Evolutionary conservation across 2,329 filamentous ascomycete genomes (phyloP), one percentile per base, ranked within the genome.

Genomic region (Colletotrichum magnum): DNA sequence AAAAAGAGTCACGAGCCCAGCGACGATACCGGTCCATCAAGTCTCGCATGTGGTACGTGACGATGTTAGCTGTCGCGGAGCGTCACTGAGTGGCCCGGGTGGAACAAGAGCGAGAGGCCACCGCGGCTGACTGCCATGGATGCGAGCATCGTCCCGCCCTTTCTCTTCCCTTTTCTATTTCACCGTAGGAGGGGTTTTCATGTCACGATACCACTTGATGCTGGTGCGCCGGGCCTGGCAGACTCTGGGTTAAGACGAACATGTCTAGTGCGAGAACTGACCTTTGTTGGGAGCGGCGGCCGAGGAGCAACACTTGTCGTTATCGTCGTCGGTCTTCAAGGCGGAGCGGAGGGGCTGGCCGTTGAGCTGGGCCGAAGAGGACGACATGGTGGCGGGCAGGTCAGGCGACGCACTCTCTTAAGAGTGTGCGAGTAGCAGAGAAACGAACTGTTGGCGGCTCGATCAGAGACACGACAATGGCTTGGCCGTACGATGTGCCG

Each of bases 281-380:
- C 84, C 84, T 83, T 86, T 86, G 50, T 79, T 73, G 45, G 80
- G 76, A 58, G 78, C 78, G 69, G 77, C 80, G 45, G 79, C 74
- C 12, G 82, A 78, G 24, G 76, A 75, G 78, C 5, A 43, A 43
- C 13, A 43, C 41, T 43, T 39, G 53, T 82, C 80, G 56, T 56
- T 73, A 54, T 85, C 83, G 58, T 83, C 81, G 36, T 86, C 84
- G 15, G 72, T 75, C 74, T 85, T 86, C 72, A 85, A 75, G 26
- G 81, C 83, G 45, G 83, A 84, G 54, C 81, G 81, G 60, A 84
- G 75, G 6, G 82, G 80, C 68, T 58, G 58, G 47, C 69, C 66
- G 45, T 64, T 64, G 54, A 50, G 21, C 45, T 67, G 69, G 47
- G 59, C 54, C 54, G 66, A 69, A 32, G 66, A 69, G 47, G 70